Conservation (phyloP, 169 alveolate species). For the Plasmodium sp. region DNA sequence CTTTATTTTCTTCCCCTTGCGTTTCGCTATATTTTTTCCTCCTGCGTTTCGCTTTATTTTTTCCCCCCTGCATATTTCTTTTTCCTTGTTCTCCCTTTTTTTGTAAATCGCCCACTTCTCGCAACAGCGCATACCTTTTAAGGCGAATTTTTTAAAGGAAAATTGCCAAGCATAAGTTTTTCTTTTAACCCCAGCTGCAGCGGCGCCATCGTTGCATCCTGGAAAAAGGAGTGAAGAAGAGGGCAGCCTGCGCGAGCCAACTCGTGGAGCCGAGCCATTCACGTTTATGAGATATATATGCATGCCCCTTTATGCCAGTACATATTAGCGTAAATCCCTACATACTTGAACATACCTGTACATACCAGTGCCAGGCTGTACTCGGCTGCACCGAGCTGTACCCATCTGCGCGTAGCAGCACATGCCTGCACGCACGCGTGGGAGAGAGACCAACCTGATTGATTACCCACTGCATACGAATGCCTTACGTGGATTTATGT, state of each 20-base stretch:
- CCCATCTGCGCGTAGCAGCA: neutral
- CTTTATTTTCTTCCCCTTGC: neutral
- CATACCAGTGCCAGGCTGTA: neutral
- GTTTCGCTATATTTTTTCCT: neutral
- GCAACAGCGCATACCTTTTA: neutral
- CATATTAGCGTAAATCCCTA: neutral
- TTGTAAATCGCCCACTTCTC: neutral
- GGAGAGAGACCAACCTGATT: neutral
- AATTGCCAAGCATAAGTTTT: neutral
- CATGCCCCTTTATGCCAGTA: neutral
- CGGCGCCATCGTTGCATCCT: neutral
- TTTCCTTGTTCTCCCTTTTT: neutral
- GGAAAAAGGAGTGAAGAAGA: neutral
- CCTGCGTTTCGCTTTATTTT: neutral
- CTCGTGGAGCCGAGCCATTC: neutral
- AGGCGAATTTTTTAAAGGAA: neutral
- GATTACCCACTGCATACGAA: neutral
- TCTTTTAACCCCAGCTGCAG: neutral
- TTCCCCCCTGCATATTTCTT: neutral
- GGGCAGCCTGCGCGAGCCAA: neutral
- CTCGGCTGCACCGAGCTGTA: too few relatives aligned
- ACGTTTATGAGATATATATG: neutral
- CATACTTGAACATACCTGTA: neutral
- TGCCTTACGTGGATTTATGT: neutral
- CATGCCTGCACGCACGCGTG: neutral